Evolutionary conservation across 2,329 filamentous ascomycete species (phyloP).

Genomic region (Fusarium albosuccineum): DNA sequence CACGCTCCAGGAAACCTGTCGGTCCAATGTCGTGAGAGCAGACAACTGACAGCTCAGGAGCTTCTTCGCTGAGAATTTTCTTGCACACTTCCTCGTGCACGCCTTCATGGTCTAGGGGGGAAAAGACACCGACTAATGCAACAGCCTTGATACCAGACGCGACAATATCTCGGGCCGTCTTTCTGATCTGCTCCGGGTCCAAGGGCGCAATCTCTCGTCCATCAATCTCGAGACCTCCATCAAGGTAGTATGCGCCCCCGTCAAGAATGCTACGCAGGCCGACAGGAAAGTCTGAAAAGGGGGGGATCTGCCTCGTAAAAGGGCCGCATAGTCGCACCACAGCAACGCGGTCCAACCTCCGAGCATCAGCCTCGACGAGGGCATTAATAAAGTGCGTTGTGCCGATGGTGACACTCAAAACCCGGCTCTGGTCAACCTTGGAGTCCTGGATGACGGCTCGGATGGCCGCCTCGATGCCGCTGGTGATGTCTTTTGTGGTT

Average conservation of each 20-base stretch:
- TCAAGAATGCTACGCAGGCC: slow-evolving; percentile 56
- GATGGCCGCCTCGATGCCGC: slow-evolving; percentile 62
- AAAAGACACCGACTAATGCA: slow-evolving; percentile 61
- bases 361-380: slow-evolving; percentile 59
- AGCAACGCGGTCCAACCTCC: slow-evolving; percentile 59
- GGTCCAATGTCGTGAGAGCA: slow-evolving; percentile 60
- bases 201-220: slow-evolving; percentile 58
- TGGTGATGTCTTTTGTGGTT: slow-evolving; percentile 64
- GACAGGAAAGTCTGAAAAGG: slow-evolving; percentile 61
- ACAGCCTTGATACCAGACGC: slow-evolving; percentile 53
- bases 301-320: slow-evolving; percentile 59
- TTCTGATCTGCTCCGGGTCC: slow-evolving; percentile 53
- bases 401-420: slow-evolving; percentile 64
- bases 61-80: slow-evolving; percentile 52
- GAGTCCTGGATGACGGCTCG: slow-evolving; percentile 56
- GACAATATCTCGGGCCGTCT: slow-evolving; percentile 50
- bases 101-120: slow-evolving; percentile 58
- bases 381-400: slow-evolving; percentile 66
- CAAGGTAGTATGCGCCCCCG: slow-evolving; percentile 57
- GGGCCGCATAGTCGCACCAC: slow-evolving; percentile 61
- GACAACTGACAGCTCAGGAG: slow-evolving; percentile 54
- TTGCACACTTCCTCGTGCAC: slow-evolving; percentile 57
- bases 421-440: slow-evolving; percentile 51
- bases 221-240: slow-evolving; percentile 63
- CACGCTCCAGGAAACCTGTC: slow-evolving; percentile 60